Evolutionary conservation across 2,329 filamentous ascomycete genomes (phyloP), one percentile per base, ranked within the genome.

Genomic region (Fusarium sp.): DNA sequence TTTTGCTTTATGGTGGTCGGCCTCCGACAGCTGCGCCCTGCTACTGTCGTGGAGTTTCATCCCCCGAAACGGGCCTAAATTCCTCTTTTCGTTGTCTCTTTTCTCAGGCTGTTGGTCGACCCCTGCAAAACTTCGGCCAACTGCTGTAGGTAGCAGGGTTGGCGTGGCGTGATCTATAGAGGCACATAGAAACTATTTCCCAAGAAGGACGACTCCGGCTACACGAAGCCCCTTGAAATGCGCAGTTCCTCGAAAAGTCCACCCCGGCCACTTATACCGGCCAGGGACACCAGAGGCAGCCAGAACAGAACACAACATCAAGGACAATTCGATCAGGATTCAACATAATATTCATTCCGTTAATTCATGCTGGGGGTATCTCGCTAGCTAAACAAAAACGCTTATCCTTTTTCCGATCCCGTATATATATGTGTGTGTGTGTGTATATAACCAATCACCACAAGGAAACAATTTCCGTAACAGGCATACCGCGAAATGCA

Each of bases 391-490:
- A 69, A 56, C 7, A 31, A 60, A 69, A 66, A 69, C 54, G 62
- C 60, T 59, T 14, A 21, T 25, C 21, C 44, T 29, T 21, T 66
- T 58, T 29, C 57, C 31, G 16, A 35, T 67, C 11, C 45, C 7
- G 27, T 29, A 19, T 39, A 38, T 33, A 38, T 35, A 33, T 49
- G 25, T 31, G 39, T 33, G 18, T 35, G 27, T 49, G 25, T 31
- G 39, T 33, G 18, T 23, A 37, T 39, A 21, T 31, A 25, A 54
- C 31, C 29, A 45, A 66, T 68, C 23, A 77, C 76, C 75, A 77
- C 38, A 77, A 33, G 29, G 70, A 73, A 41, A 73, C 61, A 39
- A 73, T 63, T 33, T 77, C 76, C 3, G 65, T 66, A 31, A 73
- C 38, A 25, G 66, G 67, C 35, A 77, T 45, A 12, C 59, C 64